phyloP scores from a whole-genome alignment of 2,329 filamentous ascomycete species.

The Parastagonospora avenae region DNA sequence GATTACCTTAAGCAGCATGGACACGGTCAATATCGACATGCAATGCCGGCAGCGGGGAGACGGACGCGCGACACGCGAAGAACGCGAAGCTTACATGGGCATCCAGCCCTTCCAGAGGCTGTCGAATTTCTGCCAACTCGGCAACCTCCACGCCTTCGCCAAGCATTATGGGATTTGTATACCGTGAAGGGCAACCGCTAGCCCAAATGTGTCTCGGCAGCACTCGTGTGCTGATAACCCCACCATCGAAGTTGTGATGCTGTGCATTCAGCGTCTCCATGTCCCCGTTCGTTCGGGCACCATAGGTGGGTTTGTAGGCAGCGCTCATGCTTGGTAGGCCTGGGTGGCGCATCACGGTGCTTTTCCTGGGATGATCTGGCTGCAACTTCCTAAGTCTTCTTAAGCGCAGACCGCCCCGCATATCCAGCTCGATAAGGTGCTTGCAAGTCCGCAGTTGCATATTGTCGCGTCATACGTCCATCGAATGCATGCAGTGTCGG shows the following conservation, averaged over 20 bases:
- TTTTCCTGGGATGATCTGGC: constrained; percentile 12
- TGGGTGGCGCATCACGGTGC: constrained; percentile 9
- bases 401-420: constrained; percentile 14
- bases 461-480: constrained; percentile 4
- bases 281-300: constrained; percentile 7
- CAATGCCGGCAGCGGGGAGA: constrained; percentile 7
- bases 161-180: constrained; percentile 36
- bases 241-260: constrained; percentile 23
- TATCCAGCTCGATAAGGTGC: constrained; percentile 14
- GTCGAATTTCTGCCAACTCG: constrained; percentile 11
- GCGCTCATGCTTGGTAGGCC: constrained; percentile 8
- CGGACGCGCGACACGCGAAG: constrained; percentile 15
- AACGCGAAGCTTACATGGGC: constrained; percentile 8
- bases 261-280: constrained; percentile 17
- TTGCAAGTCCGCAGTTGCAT: background rate
- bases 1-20: constrained; percentile 1
- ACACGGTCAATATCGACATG: constrained; percentile 3
- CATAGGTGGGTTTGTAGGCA: background rate
- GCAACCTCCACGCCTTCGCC: constrained; percentile 13
- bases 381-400: constrained; percentile 10
- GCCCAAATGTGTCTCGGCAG: constrained; percentile 23
- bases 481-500: background rate
- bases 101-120: constrained; percentile 8
- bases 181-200: constrained; percentile 38
- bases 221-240: constrained; percentile 26